A percentile compares a stretch with the other conserved stretches of the same genome.
Conservation (phyloP, 23 red algal species). For the Cyanidioschyzon merolae region DNA sequence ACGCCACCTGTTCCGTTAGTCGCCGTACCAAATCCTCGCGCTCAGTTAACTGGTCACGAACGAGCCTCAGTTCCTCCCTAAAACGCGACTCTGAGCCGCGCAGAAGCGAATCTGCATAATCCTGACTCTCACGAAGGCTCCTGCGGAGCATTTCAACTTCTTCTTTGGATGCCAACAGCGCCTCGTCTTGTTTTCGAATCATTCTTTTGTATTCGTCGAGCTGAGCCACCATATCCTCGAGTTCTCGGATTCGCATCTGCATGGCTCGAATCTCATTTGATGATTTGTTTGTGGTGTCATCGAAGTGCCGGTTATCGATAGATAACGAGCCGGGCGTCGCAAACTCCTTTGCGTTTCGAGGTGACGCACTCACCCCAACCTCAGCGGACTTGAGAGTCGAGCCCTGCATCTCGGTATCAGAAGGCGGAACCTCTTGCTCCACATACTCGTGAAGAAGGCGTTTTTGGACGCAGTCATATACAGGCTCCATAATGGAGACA, state of each 20-base stretch:
- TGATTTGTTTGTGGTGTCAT: not conserved
- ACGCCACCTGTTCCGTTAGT: conserved; percentile 12
- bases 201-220: conserved; percentile 52
- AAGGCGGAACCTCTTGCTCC: not conserved
- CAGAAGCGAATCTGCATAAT: conserved; percentile 26
- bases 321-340: not conserved
- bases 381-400: not conserved
- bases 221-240: conserved; percentile 38
- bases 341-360: not conserved
- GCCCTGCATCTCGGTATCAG: not conserved
- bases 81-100: not conserved
- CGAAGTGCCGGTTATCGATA: conserved; percentile 15
- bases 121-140: conserved; percentile 39
- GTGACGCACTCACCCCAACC: conserved; percentile 23
- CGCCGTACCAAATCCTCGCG: not conserved
- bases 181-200: conserved; percentile 58
- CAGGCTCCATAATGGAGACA: conserved; percentile 28
- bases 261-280: conserved; percentile 21
- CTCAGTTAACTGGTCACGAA: not conserved
- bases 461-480: conserved; percentile 28
- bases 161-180: conserved; percentile 22
- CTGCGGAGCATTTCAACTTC: conserved; percentile 24
- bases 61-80: not conserved
- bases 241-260: conserved; percentile 6
- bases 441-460: not conserved